A percentile compares a stretch with the other conserved stretches of the same genome.
Evolutionary conservation across 345 rosid species (phyloP).

Genomic region (Brassica juncea): DNA sequence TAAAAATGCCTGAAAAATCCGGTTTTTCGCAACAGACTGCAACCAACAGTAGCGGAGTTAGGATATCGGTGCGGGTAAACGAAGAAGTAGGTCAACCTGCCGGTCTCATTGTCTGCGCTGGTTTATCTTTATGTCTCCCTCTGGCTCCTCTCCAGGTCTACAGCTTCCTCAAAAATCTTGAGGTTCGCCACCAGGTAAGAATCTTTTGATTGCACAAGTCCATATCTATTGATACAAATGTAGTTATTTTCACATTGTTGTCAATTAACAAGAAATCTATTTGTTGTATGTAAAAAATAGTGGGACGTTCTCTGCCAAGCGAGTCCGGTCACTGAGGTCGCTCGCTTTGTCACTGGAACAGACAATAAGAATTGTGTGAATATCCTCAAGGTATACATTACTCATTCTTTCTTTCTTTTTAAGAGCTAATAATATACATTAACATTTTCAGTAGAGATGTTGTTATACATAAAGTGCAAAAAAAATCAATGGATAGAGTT

Average conservation of each 20-base stretch:
- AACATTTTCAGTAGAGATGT: not conserved
- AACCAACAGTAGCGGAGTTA: conserved; percentile 49
- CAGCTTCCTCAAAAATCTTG: conserved; percentile 46
- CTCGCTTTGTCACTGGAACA: conserved; percentile 50
- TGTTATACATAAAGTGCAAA: not conserved
- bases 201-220: conserved; percentile 12
- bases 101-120: conserved; percentile 63
- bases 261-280: not conserved
- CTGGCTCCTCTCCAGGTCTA: conserved; percentile 48
- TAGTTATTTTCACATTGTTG: not conserved
- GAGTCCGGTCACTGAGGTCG: conserved; percentile 48
- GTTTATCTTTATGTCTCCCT: conserved; percentile 80
- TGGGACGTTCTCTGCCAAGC: conserved; percentile 78
- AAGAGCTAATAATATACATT: not conserved
- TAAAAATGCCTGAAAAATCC: conserved; percentile 50
- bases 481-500: not conserved
- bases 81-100: conserved; percentile 52
- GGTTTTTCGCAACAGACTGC: conserved; percentile 57
- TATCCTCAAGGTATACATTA: conserved; percentile 54
- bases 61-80: conserved; percentile 49
- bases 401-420: not conserved
- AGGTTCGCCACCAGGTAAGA: conserved; percentile 53
- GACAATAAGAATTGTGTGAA: conserved; percentile 51
- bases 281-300: conserved; percentile 40
- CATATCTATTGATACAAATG: not conserved